Evolutionary conservation across 768 basidiomycete genomes (phyloP).

Genomic region (Artomyces pyxidatus): DNA sequence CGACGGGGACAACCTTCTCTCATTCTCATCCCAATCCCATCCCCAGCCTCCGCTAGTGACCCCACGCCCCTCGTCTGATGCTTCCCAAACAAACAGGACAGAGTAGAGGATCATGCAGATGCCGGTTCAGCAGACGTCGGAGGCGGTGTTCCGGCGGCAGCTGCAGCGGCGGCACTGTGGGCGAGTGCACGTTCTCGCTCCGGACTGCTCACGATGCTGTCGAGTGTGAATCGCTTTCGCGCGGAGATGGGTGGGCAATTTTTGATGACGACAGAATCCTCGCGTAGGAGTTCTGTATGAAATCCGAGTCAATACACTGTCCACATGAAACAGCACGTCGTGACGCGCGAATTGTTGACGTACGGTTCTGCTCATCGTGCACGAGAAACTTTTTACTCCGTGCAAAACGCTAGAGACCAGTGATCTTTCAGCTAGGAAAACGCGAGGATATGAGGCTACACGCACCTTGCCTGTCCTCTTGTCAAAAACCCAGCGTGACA

Average conservation of each 20-base stretch:
- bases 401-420: slow-evolving; percentile 48
- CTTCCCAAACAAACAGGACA: no score
- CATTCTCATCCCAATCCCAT: no score
- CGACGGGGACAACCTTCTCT: no score
- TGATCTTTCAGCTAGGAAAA: slow-evolving; percentile 9
- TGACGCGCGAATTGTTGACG: slow-evolving; percentile 20
- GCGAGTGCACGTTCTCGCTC: slow-evolving; percentile 34
- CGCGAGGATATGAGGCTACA: background rate
- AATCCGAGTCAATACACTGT: slow-evolving; percentile 1
- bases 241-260: slow-evolving; percentile 79
- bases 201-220: slow-evolving; percentile 61
- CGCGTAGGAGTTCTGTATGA: slow-evolving; percentile 48
- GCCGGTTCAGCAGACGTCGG: background rate
- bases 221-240: slow-evolving; percentile 66
- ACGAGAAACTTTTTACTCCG: slow-evolving; percentile 71
- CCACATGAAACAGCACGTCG: background rate
- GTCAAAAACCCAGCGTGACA: slow-evolving; percentile 67
- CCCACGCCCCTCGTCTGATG: no score
- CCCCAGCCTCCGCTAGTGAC: no score
- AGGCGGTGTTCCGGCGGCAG: background rate
- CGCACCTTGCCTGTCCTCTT: slow-evolving; percentile 69
- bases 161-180: background rate
- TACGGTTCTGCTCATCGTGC: slow-evolving; percentile 69
- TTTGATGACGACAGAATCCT: slow-evolving; percentile 70
- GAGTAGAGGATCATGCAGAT: no score